Evolutionary conservation across 1,284 basidiomycete species (phyloP).

Genomic region (Ustanciosporium gigantosporum): DNA sequence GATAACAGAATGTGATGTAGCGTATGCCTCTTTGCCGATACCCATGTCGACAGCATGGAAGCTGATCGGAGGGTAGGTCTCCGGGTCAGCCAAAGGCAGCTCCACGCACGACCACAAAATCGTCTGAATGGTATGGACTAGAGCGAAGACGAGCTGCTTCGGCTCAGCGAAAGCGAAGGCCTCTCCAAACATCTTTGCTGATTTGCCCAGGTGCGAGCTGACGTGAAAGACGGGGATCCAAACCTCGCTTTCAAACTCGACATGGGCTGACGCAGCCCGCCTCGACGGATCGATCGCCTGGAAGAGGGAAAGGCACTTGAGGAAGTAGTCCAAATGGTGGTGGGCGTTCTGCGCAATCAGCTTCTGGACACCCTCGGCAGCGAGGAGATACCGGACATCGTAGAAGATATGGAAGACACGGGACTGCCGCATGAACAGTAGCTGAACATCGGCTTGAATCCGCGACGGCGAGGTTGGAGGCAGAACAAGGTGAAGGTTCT

Average conservation of each 20-base stretch:
- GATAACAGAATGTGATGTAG: constrained; percentile 68
- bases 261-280: constrained; percentile 50
- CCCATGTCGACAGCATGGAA: constrained; percentile 65
- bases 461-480: constrained; percentile 37
- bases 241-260: constrained; percentile 59
- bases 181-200: constrained; percentile 55
- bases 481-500: constrained; percentile 26
- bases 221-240: constrained; percentile 59
- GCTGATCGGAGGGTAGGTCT: constrained; percentile 71
- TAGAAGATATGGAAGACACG: constrained; percentile 58
- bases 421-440: constrained; percentile 42
- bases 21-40: constrained; percentile 66
- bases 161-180: constrained; percentile 64
- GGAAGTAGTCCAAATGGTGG: constrained; percentile 35
- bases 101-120: constrained; percentile 63
- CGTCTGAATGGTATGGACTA: constrained; percentile 72
- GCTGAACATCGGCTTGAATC: constrained; percentile 43
- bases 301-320: constrained; percentile 53
- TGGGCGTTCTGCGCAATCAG: constrained; percentile 33
- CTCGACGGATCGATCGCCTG: constrained; percentile 53
- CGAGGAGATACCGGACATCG: constrained; percentile 56
- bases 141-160: constrained; percentile 70
- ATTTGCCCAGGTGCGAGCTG: constrained; percentile 52
- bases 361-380: constrained; percentile 52
- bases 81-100: constrained; percentile 61